phyloP scores from a whole-genome alignment of 441 rosid species.

The Erodium chrysanthum region DNA sequence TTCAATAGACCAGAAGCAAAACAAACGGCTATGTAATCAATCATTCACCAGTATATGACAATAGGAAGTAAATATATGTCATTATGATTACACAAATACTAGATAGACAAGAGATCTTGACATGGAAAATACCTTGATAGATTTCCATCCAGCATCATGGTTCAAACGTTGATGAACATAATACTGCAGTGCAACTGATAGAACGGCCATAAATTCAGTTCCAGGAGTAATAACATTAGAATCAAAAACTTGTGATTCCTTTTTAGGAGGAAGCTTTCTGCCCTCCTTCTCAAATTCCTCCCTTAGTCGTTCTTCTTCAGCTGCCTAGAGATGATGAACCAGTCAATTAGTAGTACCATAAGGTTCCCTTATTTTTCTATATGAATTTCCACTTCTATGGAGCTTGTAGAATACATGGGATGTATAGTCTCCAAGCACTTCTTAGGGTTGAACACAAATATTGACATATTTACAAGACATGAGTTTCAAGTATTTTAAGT shows the following conservation, averaged over 20 bases:
- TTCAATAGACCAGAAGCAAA: conserved; percentile 27
- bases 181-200: conserved; percentile 78
- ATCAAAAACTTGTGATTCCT: conserved; percentile 57
- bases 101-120: not conserved
- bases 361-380: not conserved
- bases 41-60: not conserved
- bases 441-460: no score
- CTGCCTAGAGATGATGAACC: conserved; percentile 40
- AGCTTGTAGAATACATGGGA: no score
- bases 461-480: no score
- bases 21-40: conserved; percentile 17
- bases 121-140: conserved; percentile 43
- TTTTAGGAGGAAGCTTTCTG: conserved; percentile 62
- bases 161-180: conserved; percentile 69
- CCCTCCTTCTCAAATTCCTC: conserved; percentile 81
- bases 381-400: no score
- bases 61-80: not conserved
- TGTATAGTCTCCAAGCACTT: no score
- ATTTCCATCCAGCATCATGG: conserved; percentile 88
- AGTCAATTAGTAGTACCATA: conserved; percentile 9
- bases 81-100: not conserved
- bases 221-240: conserved; percentile 91
- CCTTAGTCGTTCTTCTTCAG: conserved; percentile 70
- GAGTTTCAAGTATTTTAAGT: no score
- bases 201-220: conserved; percentile 72